Evolutionary conservation across 441 rosid genomes (phyloP).

Genomic region (Mallotus japonicus): DNA sequence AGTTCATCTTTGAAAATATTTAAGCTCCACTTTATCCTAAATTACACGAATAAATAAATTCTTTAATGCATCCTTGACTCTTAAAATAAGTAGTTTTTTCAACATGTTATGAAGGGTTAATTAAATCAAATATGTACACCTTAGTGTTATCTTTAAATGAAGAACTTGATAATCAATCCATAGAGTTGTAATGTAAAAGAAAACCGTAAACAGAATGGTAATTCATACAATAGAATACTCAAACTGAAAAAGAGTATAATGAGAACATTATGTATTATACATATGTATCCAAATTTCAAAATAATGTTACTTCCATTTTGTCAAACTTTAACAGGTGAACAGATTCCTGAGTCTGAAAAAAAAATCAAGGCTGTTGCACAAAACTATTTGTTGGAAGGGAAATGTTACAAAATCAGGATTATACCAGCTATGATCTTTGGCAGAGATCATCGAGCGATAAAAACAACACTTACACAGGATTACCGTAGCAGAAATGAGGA

Average conservation of each 20-base stretch:
- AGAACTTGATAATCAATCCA: neutral
- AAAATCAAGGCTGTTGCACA: neutral
- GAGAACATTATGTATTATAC: too few relatives aligned
- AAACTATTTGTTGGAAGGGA: neutral
- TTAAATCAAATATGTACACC: conserved; percentile 6
- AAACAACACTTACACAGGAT: neutral
- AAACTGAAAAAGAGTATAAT: neutral
- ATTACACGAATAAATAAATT: neutral
- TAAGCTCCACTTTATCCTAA: conserved; percentile 1
- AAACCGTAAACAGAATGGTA: neutral
- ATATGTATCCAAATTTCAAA: neutral
- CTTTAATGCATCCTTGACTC: too few relatives aligned
- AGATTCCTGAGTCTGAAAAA: neutral
- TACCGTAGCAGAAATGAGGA: neutral
- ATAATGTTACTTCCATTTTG: neutral
- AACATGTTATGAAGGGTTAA: neutral
- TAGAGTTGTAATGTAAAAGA: neutral
- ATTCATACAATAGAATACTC: neutral
- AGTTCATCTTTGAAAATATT: conserved; percentile 5
- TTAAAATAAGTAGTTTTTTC: neutral
- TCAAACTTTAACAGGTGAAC: neutral
- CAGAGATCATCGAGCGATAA: neutral
- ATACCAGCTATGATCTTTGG: neutral
- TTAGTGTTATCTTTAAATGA: neutral
- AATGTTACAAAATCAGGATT: neutral